Evolutionary conservation across 2,329 filamentous ascomycete species (phyloP), one percentile per base, ranked within the genome.

Genomic region (Aspergillus quadricinctus): DNA sequence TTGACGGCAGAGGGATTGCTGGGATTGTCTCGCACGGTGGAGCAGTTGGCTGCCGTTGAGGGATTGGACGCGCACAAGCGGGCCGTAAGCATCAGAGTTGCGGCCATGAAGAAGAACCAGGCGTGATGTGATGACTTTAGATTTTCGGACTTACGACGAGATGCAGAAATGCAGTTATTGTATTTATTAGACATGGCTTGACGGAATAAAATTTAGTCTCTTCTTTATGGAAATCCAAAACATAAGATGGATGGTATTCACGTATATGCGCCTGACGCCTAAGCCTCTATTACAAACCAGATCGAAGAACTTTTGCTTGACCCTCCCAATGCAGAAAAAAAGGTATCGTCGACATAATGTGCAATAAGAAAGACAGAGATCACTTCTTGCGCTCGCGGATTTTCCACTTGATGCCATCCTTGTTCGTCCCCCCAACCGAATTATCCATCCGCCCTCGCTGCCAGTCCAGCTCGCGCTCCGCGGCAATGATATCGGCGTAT

Each of bases 31-130:
- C 79, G 81, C 53, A 92, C 94, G 4, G 94, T 99, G 52, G 97
- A 97, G 91, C 89, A 93, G 74, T 81, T 99, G 49, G 94, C 94
- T 25, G 89, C 90, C 69, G 92, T 97, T 2, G 94, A 99, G 75
- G 90, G 95, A 71, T 80, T 99, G 29, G 93, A 99, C 73, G 94
- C 94, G 53, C 94, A 99, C 79, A 86, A 91, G 70, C 81, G 87
- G 59, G 88, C 88, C 14, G 86, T 90, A 45, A 83, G 82, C 68
- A 81, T 90, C 52, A 78, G 87, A 54, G 72, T 89, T 64, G 81
- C 80, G 9, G 67, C 70, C 51, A 73, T 74, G 67, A 66, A 72
- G 61, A 64, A 66, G 60, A 54, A 66, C 27, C 56, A 25, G 37
- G 31, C 31, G 31, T 37, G 31, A 37, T 49, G 41, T 23, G 23